Base-by-base conservation (phyloP, 2,329 filamentous ascomycete species). In the Talaromyces albobiverticillius region DNA sequence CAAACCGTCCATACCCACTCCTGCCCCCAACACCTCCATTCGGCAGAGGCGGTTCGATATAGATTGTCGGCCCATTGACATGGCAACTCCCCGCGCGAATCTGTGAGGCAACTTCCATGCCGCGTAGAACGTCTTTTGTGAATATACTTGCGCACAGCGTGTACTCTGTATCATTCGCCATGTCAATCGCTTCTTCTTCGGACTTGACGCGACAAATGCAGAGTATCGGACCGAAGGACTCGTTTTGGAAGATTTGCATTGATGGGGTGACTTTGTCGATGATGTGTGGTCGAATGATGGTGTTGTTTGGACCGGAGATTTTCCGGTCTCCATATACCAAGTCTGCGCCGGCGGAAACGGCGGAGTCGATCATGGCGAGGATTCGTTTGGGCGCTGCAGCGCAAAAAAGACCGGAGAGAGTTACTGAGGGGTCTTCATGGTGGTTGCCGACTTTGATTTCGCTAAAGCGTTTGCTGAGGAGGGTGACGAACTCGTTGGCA, bases 191-290 rank as follows among this genome's bases (percentile, higher is more conserved):
- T 40, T 77, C 71, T 32, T 70, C 68, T 45, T 75, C 73, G 1
- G 64, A 69, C 2, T 70, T 64, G 53, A 76, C 76, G 31, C 78
- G 73, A 18, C 85, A 80, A 14, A 91, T 62, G 8, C 81, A 81
- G 0, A 89, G 84, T 0, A 79, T 81, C 0, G 89, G 88, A 0
- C 87, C 88, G 61, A 92, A 92, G 1, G 81, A 84, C 70, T 92
- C 88, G 13, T 20, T 47, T 18, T 47, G 23, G 16, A 26, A 46
- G 23, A 91, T 71, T 46, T 87, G 82, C 87, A 90, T 90, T 0
- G 79, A 77, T 50, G 78, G 73, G n/a, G 69, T 83, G 7, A 90
- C 82, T 55, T 79, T 79, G 18, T 80, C 80, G 1, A 92, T 70
- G 49, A 90, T 79, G 50, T 87, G 74, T 3, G 86, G 85, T 1